Conservation (phyloP, 1,139 yeast genomes). For the Zygosaccharomyces pseudobailii region DNA sequence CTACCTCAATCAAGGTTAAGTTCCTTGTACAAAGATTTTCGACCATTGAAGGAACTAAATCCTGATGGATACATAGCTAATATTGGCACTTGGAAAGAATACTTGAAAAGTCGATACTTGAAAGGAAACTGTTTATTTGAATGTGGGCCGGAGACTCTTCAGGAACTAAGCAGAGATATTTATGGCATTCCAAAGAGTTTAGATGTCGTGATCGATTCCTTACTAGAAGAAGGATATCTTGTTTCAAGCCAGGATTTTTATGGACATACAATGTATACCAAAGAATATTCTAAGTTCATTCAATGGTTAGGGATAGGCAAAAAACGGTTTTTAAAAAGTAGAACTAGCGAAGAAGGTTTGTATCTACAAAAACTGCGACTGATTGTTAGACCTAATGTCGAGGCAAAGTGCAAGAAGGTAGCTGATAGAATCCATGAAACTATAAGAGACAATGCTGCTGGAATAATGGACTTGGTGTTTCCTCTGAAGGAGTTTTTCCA, state of each 20-base stretch:
- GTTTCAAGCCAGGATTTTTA: slow-evolving; percentile 28
- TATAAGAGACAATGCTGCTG: slow-evolving; percentile 18
- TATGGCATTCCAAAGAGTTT: slow-evolving; percentile 37
- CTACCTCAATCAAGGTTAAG: slow-evolving; percentile 45
- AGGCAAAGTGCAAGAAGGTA: slow-evolving; percentile 12
- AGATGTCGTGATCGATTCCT: slow-evolving; percentile 36
- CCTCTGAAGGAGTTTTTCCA: slow-evolving; percentile 18
- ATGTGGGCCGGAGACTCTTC: slow-evolving; percentile 29
- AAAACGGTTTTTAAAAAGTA: slow-evolving; percentile 10
- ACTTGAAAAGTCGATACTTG: slow-evolving; percentile 26
- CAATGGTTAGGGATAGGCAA: slow-evolving; percentile 15
- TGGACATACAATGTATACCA: slow-evolving; percentile 7
- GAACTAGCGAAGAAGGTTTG: slow-evolving; percentile 11
- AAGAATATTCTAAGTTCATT: slow-evolving; percentile 2
- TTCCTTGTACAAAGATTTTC: slow-evolving; percentile 61
- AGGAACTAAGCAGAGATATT: slow-evolving; percentile 27
- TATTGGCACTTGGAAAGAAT: slow-evolving; percentile 51
- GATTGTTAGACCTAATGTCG: slow-evolving; percentile 16
- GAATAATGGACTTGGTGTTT: slow-evolving; percentile 25
- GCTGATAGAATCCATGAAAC: slow-evolving; percentile 11
- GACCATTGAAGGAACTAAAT: slow-evolving; percentile 46
- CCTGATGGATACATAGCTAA: slow-evolving; percentile 71
- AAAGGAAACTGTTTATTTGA: slow-evolving; percentile 22
- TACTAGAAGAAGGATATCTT: slow-evolving; percentile 29
- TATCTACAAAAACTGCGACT: slow-evolving; percentile 23